These are phyloP conservation scores for Fallopia convolvulus DNA, from an alignment of 148 eudicot species.

Conservation along the genomic window DNA sequence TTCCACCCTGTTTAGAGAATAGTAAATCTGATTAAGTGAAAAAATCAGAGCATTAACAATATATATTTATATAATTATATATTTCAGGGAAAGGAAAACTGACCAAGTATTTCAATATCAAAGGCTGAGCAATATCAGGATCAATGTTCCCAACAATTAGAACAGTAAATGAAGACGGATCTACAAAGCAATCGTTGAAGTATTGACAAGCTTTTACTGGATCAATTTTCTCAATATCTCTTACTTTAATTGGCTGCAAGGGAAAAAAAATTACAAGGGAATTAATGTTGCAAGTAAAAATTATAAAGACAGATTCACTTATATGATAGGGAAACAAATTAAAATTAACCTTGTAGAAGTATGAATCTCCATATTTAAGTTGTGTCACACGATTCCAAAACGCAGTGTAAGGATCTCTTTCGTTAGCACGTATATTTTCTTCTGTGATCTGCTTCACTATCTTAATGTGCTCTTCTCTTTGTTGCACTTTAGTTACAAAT, in stretches of 20 bases:
- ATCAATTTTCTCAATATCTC: slow-evolving; percentile 57
- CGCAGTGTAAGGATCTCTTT: slow-evolving; percentile 77
- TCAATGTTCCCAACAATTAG: slow-evolving; percentile 77
- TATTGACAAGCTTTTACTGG: slow-evolving; percentile 76
- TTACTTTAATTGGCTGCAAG: slow-evolving; percentile 58
- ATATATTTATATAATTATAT: not conserved
- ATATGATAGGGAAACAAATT: not conserved
- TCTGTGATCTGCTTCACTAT: slow-evolving; percentile 71
- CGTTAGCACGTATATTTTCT: slow-evolving; percentile 62
- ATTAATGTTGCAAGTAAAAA: not conserved
- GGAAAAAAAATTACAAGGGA: not conserved
- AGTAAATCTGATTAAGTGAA: not conserved
- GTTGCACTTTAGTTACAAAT: slow-evolving; percentile 55
- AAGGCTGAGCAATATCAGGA: slow-evolving; percentile 49
- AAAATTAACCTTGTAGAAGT: slow-evolving; percentile 57
- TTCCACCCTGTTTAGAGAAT: slow-evolving; percentile 59
- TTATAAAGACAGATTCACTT: not conserved
- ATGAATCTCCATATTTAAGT: slow-evolving; percentile 74
- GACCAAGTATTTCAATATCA: slow-evolving; percentile 74
- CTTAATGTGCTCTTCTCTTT: slow-evolving; percentile 64
- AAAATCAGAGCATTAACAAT: not conserved
- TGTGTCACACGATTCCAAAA: slow-evolving; percentile 66
- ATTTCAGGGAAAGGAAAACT: slow-evolving; percentile 14
- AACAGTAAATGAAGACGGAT: slow-evolving; percentile 71
- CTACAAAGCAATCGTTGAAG: slow-evolving; percentile 62